Conservation (phyloP, 176 grass and related monocot species). For the sorghum (Sorghum bicolor) region DNA sequence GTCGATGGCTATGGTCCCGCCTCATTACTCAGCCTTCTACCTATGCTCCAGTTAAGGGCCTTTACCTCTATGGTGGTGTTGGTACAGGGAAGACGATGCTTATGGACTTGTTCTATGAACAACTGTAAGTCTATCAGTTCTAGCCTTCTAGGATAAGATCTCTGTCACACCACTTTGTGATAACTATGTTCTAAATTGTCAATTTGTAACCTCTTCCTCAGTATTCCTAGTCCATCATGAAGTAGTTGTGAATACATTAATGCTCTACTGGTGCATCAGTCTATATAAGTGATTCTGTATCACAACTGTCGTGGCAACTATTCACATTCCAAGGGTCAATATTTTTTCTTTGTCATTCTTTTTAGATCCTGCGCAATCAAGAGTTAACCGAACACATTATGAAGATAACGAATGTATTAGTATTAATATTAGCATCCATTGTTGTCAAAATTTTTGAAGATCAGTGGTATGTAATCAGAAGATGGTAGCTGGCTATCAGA, state of each 20-base stretch:
- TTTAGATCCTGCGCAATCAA: not conserved
- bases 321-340: not conserved
- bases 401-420: not conserved
- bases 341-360: not conserved
- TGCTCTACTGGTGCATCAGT: not conserved
- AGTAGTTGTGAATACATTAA: too few species aligned
- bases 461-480: not conserved
- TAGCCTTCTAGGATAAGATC: not conserved
- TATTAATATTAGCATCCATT: not conserved
- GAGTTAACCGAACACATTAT: not conserved
- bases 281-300: not conserved
- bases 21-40: constrained; percentile 62
- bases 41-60: constrained; percentile 58
- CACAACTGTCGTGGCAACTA: not conserved
- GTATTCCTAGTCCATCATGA: not conserved
- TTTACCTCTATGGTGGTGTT: constrained; percentile 89
- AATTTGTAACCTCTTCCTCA: not conserved
- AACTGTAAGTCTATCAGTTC: constrained; percentile 57
- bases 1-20: constrained; percentile 87
- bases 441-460: not conserved
- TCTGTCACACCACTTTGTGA: not conserved
- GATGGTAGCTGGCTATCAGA: not conserved
- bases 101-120: constrained; percentile 87
- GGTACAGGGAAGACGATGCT: constrained; percentile 96
- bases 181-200: not conserved